A percentile compares a stretch with the other conserved stretches of the same genome.
Evolutionary conservation across 1,284 basidiomycete species (phyloP).

Genomic region (Cryptococcus sp.): DNA sequence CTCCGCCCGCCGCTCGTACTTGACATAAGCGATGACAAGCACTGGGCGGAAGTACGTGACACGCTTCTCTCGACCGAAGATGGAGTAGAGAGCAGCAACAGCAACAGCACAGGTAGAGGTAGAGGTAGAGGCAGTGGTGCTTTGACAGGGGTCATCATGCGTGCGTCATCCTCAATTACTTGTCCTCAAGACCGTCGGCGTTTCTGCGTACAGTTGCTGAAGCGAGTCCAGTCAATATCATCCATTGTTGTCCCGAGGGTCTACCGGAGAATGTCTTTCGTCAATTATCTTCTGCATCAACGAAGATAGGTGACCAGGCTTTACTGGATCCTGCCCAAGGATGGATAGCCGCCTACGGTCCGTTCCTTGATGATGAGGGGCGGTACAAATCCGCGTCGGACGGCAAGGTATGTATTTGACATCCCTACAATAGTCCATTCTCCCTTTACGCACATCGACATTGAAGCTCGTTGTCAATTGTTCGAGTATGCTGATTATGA

Average conservation of each 20-base stretch:
- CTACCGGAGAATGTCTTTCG: slow-evolving; percentile 40
- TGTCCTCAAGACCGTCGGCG: neutral
- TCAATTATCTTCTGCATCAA: slow-evolving; percentile 23
- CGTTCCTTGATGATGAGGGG: slow-evolving; percentile 42
- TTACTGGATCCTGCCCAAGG: slow-evolving; percentile 18
- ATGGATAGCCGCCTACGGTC: slow-evolving; percentile 43
- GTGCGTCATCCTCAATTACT: slow-evolving; percentile 13
- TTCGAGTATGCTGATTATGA: neutral
- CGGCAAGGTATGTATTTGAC: slow-evolving; percentile 27
- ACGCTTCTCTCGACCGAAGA: too few relatives aligned
- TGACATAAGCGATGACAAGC: too few relatives aligned
- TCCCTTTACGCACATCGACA: too few relatives aligned
- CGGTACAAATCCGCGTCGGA: slow-evolving; percentile 34
- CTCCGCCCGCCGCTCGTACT: too few relatives aligned
- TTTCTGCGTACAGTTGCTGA: neutral
- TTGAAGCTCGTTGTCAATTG: neutral
- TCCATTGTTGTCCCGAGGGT: slow-evolving; percentile 40
- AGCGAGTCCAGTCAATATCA: slow-evolving; percentile 36
- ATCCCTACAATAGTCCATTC: neutral
- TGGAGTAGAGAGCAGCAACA: too few relatives aligned
- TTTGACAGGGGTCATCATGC: slow-evolving; percentile 30
- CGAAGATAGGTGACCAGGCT: slow-evolving; percentile 9
- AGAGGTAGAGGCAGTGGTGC: neutral
- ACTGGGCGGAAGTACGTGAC: too few relatives aligned
- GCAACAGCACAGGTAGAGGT: too few relatives aligned